Conservation (phyloP, 495 filamentous ascomycete genomes). For the Evernia prunastri region DNA sequence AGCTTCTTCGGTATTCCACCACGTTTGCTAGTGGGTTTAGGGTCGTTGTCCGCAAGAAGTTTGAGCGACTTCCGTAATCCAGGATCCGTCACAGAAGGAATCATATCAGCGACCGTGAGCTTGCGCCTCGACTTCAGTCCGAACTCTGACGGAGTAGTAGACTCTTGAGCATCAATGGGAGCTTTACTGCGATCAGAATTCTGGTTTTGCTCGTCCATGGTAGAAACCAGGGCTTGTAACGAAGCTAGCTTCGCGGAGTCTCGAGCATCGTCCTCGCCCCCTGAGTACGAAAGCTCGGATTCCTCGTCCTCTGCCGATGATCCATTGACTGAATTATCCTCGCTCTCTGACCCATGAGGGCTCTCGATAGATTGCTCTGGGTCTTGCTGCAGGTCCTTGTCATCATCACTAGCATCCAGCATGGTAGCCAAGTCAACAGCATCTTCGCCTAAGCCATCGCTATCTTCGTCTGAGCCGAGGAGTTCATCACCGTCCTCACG, state of each 20-base stretch:
- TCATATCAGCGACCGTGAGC: constrained; percentile 71
- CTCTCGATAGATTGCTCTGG: constrained; percentile 28
- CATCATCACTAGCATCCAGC: constrained; percentile 61
- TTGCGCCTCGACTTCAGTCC: constrained; percentile 57
- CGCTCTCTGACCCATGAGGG: constrained; percentile 41
- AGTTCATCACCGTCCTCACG: constrained; percentile 49
- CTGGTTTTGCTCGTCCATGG: constrained; percentile 43
- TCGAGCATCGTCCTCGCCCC: constrained; percentile 53
- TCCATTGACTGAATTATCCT: constrained; percentile 42
- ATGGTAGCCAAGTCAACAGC: constrained; percentile 78
- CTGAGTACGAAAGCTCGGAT: constrained; percentile 45
- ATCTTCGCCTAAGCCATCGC: constrained; percentile 70
- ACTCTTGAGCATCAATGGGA: constrained; percentile 40
- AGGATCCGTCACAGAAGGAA: constrained; percentile 67
- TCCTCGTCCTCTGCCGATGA: constrained; percentile 44
- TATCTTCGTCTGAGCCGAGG: constrained; percentile 49
- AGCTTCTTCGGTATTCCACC: constrained; percentile 63
- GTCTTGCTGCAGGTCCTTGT: constrained; percentile 28
- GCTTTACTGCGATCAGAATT: constrained; percentile 27
- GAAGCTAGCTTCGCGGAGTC: constrained; percentile 56
- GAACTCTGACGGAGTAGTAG: constrained; percentile 49
- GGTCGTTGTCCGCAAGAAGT: constrained; percentile 42
- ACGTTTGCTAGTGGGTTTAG: constrained; percentile 41
- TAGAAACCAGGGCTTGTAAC: constrained; percentile 63
- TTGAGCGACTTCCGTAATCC: constrained; percentile 73